These are phyloP conservation scores for Porodaedalea pini DNA, from an alignment of 1,284 basidiomycete species.

Conservation along the genomic window DNA sequence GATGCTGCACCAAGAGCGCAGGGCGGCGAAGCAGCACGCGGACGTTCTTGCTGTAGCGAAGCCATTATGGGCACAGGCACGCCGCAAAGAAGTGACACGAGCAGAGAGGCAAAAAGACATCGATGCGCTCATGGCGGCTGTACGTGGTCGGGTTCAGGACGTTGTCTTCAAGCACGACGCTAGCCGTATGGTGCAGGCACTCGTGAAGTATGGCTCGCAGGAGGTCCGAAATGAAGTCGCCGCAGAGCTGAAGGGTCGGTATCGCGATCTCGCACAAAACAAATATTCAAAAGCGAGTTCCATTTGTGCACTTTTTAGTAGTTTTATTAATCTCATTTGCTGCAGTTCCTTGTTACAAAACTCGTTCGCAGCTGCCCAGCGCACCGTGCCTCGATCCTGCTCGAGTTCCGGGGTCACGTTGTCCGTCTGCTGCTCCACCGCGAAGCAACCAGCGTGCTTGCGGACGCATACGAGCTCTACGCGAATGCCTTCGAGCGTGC, in stretches of 20 bases:
- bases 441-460: conserved; percentile 76
- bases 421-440: conserved; percentile 75
- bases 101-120: conserved; percentile 75
- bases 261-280: conserved; percentile 72
- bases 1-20: conserved; percentile 57
- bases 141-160: conserved; percentile 77
- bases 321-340: background rate
- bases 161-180: conserved; percentile 89
- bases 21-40: conserved; percentile 76
- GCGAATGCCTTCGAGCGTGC: conserved; percentile 79
- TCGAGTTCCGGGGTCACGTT: conserved; percentile 72
- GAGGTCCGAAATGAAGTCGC: conserved; percentile 77
- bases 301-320: background rate
- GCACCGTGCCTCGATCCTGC: conserved; percentile 68
- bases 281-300: conserved; percentile 80
- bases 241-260: conserved; percentile 75
- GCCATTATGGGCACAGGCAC: conserved; percentile 76
- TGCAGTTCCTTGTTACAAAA: conserved; percentile 80
- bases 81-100: conserved; percentile 67
- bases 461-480: conserved; percentile 84
- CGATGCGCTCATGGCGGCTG: conserved; percentile 64
- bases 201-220: conserved; percentile 80
- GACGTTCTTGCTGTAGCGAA: conserved; percentile 72
- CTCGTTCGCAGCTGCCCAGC: conserved; percentile 74
- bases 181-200: conserved; percentile 81